Evolutionary conservation across 1,139 yeast genomes (phyloP).

Genomic region (Blastobotrys illinoisensis): DNA sequence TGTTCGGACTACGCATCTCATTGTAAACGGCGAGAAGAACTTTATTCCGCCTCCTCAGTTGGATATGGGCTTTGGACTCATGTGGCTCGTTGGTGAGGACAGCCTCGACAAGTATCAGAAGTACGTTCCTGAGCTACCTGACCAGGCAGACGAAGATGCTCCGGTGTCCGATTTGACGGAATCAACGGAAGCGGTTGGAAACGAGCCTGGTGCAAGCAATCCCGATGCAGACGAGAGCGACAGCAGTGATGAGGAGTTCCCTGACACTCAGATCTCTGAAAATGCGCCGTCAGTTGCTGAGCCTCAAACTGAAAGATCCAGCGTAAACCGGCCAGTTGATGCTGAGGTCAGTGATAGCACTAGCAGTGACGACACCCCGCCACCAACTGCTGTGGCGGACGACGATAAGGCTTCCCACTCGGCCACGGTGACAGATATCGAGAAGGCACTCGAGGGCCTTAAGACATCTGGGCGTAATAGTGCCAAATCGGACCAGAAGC

Average conservation of each 20-base stretch:
- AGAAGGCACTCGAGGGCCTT: constrained; percentile 18
- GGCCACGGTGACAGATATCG: constrained; percentile 16
- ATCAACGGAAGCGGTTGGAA: no score
- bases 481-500: constrained; percentile 17
- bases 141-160: constrained; percentile 2
- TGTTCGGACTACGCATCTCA: constrained; percentile 59
- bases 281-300: neutral
- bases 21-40: constrained; percentile 51
- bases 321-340: neutral
- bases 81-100: constrained; percentile 64
- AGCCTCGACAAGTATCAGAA: constrained; percentile 43
- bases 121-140: constrained; percentile 17
- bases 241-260: constrained; percentile 24
- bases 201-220: no score
- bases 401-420: constrained; percentile 12
- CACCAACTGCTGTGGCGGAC: constrained; percentile 3
- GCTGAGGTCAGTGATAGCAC: neutral
- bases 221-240: constrained; percentile 22
- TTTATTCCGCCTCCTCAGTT: constrained; percentile 75
- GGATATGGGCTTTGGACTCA: constrained; percentile 83
- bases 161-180: no score
- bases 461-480: constrained; percentile 20
- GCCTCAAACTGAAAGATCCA: constrained; percentile 2
- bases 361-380: neutral
- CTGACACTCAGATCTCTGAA: constrained; percentile 20